Evolutionary conservation across 2,329 filamentous ascomycete species (phyloP).

Genomic region (Neoscytalidium dimidiatum): DNA sequence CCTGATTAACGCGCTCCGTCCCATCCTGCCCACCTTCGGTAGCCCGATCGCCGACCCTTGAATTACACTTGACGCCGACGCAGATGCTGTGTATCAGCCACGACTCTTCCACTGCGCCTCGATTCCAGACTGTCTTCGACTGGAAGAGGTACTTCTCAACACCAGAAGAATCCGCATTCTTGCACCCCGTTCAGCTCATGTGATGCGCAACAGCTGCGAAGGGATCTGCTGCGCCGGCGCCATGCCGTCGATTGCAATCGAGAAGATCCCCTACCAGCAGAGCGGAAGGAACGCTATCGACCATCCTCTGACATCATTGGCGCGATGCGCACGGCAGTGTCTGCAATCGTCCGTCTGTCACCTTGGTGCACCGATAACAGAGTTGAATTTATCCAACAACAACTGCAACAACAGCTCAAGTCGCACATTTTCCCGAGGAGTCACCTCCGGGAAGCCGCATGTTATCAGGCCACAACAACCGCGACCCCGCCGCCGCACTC

Average conservation of each 20-base stretch:
- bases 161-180: neutral
- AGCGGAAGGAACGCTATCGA: neutral
- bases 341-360: neutral
- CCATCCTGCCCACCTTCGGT: neutral
- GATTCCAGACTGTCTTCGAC: neutral
- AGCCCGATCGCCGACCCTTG: conserved; percentile 5
- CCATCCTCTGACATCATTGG: neutral
- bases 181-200: neutral
- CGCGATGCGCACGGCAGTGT: neutral
- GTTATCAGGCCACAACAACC: neutral
- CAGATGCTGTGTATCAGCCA: neutral
- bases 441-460: neutral
- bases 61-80: neutral
- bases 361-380: neutral
- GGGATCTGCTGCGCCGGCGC: neutral
- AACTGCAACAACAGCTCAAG: neutral
- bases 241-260: neutral
- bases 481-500: neutral
- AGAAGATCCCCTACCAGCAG: neutral
- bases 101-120: neutral
- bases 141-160: neutral
- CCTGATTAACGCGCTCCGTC: neutral
- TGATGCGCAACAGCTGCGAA: neutral
- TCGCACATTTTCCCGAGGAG: neutral
- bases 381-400: neutral